Base-by-base conservation (phyloP, 2,329 filamentous ascomycete genomes). In the Juglanconis juglandina region DNA sequence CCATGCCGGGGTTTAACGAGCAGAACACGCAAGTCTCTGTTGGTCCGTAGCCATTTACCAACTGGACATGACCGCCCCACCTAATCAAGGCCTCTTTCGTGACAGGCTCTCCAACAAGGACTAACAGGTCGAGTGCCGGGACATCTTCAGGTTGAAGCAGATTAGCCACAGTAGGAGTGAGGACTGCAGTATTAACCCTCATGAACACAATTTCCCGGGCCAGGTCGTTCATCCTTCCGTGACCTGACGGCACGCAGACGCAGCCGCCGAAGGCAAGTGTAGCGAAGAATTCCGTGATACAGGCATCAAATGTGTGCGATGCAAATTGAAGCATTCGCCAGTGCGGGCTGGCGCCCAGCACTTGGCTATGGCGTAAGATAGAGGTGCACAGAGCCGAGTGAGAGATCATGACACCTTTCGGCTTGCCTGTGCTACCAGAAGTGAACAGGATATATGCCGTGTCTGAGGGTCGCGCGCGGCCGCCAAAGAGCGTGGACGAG, bases 371-470 rank as follows among this genome's bases (percentile, higher is more conserved):
- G 11, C 61, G 64, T 8, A 52, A 30, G 35, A 47, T 47, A 32
- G 41, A 9, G 3, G 53, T 47, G n/a, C 39, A 44, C 24, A 46
- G 35, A 1, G 53, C 44, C 3, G 39, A 44, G 58, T 73, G 71
- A 2, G 68, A 66, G 41, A 71, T 66, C 8, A 81, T 72, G 13
- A 82, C 76, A 11, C 81, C 81, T 67, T 85, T 85, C 0, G 82
- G 82, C 13, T 70, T 72, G 3, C 82, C 82, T 0, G 81, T 85
- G 24, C 77, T 83, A 9, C 82, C 82, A 4, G 81, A 84, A 5
- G 82, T 85, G 67, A 83, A 85, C 61, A 82, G 77, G 63, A 81
- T 34, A 14, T 47, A 56, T 32, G 53, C 53, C 49, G 42, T 46
- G 2, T 14, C 14, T 24, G 24, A 24, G 24, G 24, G 24, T 24